Base-by-base conservation (phyloP, 2,329 filamentous ascomycete species). In the Cadophora sp. region DNA sequence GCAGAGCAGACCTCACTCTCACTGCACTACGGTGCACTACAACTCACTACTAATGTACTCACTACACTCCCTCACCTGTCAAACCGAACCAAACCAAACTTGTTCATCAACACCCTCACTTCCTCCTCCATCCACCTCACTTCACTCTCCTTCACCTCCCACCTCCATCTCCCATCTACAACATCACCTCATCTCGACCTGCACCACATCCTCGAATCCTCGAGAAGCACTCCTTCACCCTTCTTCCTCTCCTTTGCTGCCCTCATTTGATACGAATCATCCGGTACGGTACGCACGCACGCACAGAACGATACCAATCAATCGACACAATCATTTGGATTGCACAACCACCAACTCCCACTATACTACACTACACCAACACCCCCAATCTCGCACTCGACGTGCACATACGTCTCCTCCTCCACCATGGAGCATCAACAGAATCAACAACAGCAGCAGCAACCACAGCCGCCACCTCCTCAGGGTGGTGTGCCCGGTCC, bases 401-500 rank as follows among this genome's bases (percentile, higher is more conserved):
- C 80, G 81, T 82, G 80, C 81, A 80, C 71, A 74, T 79, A 51
- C 48, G 48, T 51, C 51, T 56, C 8, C 47, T 36, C 30, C 47
- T 79, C 79, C 81, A 78, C 78, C 79, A 82, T 76, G 74, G 75
- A 77, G 70, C 72, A 81, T 80, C 80, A 83, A 79, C 59, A 62
- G 33, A 50, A 62, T 41, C 59, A 47, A 43, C 36, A 77, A 70
- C 71, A 81, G 80, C 80, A 83, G 79, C 36, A 59, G 39, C 27
- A 89, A 78, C 85, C 89, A 80, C 88, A 89, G 79, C 85, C 89
- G 80, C 86, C 86, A 75, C 79, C 80, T 72, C 76, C 81, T 69
- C 78, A 82, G 75, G 84, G 84, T 77, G 86, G 86, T 76, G 85
- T 89, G 68, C 84, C 84, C 79, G 94, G 93, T 75, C 92, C 93